A percentile compares a stretch with the other conserved stretches of the same genome.
Evolutionary conservation across 2,329 filamentous ascomycete species (phyloP).

Genomic region (Akanthomyces dipterigenus): DNA sequence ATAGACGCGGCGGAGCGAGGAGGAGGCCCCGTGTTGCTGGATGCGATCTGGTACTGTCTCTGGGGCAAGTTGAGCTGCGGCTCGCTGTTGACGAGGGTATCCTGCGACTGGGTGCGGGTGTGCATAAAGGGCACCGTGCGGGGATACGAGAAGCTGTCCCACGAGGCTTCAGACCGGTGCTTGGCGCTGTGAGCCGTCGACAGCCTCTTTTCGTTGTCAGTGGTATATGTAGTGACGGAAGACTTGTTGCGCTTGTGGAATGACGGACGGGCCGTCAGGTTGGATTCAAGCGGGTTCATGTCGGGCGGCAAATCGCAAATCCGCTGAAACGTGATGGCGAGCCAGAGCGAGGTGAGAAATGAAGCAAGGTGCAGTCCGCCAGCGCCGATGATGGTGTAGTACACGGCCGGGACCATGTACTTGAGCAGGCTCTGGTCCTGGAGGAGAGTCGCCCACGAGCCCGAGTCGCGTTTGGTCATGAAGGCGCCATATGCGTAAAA

Average conservation of each 20-base stretch:
- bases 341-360: slow-evolving; percentile 63
- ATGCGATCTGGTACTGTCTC: slow-evolving; percentile 46
- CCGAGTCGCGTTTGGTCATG: slow-evolving; percentile 36
- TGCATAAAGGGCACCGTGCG: slow-evolving; percentile 71
- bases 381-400: slow-evolving; percentile 58
- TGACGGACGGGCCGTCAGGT: slow-evolving; percentile 63
- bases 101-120: slow-evolving; percentile 59
- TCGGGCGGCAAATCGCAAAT: slow-evolving; percentile 81
- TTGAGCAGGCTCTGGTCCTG: slow-evolving; percentile 46
- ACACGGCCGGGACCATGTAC: slow-evolving; percentile 59
- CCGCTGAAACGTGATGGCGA: slow-evolving; percentile 72
- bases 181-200: slow-evolving; percentile 38
- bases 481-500: slow-evolving; percentile 51
- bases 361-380: slow-evolving; percentile 66
- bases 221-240: slow-evolving; percentile 42
- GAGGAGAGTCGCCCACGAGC: slow-evolving; percentile 63
- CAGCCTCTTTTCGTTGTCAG: slow-evolving; percentile 53
- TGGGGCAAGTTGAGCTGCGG: slow-evolving; percentile 49
- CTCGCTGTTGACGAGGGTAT: slow-evolving; percentile 46
- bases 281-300: slow-evolving; percentile 87
- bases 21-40: slow-evolving; percentile 33
- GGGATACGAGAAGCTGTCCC: slow-evolving; percentile 40
- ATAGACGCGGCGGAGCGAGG: slow-evolving; percentile 34
- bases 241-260: slow-evolving; percentile 69
- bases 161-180: slow-evolving; percentile 36